Evolutionary conservation across 306 rosid genomes (phyloP).

Genomic region (Notholithocarpus densiflorus): DNA sequence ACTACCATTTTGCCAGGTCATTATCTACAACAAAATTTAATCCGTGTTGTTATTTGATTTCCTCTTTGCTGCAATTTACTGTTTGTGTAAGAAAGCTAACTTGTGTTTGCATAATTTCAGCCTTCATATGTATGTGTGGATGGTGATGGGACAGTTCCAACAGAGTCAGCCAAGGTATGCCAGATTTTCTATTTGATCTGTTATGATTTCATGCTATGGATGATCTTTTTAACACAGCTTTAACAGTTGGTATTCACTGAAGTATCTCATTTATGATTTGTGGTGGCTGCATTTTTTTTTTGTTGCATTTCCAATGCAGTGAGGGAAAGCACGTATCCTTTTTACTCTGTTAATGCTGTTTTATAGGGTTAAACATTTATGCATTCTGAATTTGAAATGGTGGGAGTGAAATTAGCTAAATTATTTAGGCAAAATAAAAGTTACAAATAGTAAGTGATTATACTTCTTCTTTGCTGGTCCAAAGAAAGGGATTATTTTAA

Average conservation of each 20-base stretch:
- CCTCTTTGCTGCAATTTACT: not conserved
- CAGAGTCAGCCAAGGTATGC: conserved; percentile 86
- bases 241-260: not conserved
- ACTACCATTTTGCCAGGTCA: conserved; percentile 61
- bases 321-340: not conserved
- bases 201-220: not conserved
- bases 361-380: not conserved
- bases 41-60: not conserved
- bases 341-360: not conserved
- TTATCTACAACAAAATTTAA: not conserved
- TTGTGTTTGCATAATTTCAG: conserved; percentile 42
- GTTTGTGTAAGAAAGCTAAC: conserved; percentile 10
- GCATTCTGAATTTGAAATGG: not conserved
- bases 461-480: not conserved
- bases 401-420: not conserved
- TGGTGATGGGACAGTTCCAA: conserved; percentile 96
- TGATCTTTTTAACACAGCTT: not conserved
- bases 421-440: not conserved
- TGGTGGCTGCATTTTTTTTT: not conserved
- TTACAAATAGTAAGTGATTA: not conserved
- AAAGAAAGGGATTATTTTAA: not conserved
- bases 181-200: conserved; percentile 13
- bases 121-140: conserved; percentile 66
- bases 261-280: not conserved
- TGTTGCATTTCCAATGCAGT: not conserved